A percentile compares a stretch with the other conserved stretches of the same genome.
Conservation (phyloP, 192 early-diverging fungal genomes). For the Dissophora globulifera region DNA sequence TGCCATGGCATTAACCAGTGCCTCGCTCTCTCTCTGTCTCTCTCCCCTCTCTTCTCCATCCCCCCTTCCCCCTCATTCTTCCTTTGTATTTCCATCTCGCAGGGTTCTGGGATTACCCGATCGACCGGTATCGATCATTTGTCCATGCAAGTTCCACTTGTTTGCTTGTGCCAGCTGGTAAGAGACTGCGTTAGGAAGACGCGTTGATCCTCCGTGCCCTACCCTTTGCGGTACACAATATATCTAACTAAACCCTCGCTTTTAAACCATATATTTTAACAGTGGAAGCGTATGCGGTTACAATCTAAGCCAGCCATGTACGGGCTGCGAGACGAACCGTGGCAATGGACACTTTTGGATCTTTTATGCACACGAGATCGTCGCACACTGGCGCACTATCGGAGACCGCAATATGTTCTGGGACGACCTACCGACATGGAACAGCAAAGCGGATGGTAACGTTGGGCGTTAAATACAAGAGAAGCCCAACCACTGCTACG, state of each 20-base stretch:
- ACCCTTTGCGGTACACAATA: no score
- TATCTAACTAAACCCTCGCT: no score
- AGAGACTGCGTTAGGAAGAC: not conserved
- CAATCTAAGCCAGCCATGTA: conserved; percentile 45
- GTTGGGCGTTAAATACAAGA: conserved; percentile 43
- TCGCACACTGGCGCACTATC: conserved; percentile 41
- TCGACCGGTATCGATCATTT: conserved; percentile 47
- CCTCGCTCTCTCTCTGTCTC: no score
- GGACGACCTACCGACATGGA: conserved; percentile 51
- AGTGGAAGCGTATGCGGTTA: conserved; percentile 49
- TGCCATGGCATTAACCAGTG: no score
- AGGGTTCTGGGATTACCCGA: conserved; percentile 46
- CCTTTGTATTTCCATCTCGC: not conserved
- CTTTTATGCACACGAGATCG: conserved; percentile 49
- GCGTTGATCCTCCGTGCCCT: no score
- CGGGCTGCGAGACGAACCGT: conserved; percentile 50
- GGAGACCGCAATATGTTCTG: conserved; percentile 52
- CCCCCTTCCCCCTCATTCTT: not conserved
- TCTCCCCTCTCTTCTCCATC: no score
- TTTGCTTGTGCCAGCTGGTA: conserved; percentile 54
- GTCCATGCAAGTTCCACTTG: conserved; percentile 51
- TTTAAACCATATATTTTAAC: not conserved
- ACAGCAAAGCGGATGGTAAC: conserved; percentile 35
- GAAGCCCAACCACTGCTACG: no score
- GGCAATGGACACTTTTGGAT: conserved; percentile 54